A percentile compares a stretch with the other conserved stretches of the same genome.
Conservation (phyloP, 257 asterid species). For the Apocynum venetum region DNA sequence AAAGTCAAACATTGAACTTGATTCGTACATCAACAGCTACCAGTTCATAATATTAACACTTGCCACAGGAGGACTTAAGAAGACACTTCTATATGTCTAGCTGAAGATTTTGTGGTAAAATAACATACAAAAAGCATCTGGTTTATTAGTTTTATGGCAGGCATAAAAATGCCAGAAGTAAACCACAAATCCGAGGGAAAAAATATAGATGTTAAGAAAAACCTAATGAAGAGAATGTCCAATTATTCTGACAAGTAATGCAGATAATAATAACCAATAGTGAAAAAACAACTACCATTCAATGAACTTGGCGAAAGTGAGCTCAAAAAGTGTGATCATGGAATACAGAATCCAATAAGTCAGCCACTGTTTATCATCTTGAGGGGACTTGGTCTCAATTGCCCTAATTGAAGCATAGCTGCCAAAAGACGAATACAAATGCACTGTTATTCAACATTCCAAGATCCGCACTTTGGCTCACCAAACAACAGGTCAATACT, state of each 20-base stretch:
- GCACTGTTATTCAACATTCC: constrained; percentile 7
- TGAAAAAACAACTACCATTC: constrained; percentile 57
- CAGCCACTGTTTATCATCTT: constrained; percentile 99
- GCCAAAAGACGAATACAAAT: constrained; percentile 19
- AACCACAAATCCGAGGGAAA: not conserved
- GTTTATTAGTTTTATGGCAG: not conserved
- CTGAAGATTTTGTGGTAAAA: not conserved
- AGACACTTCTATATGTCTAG: not conserved
- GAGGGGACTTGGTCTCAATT: constrained; percentile 79
- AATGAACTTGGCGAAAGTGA: constrained; percentile 76
- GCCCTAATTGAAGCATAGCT: constrained; percentile 96
- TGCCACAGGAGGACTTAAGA: too few relatives aligned
- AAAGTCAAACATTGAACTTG: not conserved
- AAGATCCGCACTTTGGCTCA: not conserved
- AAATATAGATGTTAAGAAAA: not conserved
- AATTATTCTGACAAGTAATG: not conserved
- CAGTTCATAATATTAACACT: not conserved
- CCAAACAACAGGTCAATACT: not conserved
- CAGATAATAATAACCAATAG: not conserved
- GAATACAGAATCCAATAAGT: constrained; percentile 98
- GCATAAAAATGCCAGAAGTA: not conserved
- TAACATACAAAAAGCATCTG: not conserved
- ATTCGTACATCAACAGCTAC: not conserved
- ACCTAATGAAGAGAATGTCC: not conserved
- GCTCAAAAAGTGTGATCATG: constrained; percentile 93